A percentile compares a stretch with the other conserved stretches of the same genome.
Evolutionary conservation across 805 yeast genomes (phyloP).

Genomic region (Wickerhamiella slavikovae): DNA sequence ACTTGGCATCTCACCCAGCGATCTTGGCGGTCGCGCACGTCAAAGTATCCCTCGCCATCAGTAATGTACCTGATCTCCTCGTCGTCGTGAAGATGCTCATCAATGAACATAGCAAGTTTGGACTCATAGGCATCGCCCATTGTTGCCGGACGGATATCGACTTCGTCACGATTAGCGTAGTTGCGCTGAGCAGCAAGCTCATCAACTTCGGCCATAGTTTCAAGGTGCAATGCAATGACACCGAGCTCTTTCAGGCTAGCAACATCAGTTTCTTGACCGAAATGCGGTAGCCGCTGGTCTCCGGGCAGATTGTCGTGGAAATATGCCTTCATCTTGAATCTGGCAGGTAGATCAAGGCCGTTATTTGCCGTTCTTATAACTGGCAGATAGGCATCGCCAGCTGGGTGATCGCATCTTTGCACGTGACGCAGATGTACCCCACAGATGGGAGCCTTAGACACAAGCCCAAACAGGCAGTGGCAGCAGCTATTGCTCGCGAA

Average conservation of each 20-base stretch:
- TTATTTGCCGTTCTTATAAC: no score
- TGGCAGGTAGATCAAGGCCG: no score
- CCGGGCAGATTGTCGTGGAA: slow-evolving; percentile 9
- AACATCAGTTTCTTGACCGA: slow-evolving; percentile 32
- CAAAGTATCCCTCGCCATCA: slow-evolving; percentile 86
- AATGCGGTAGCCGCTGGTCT: slow-evolving; percentile 12
- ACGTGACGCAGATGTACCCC: no score
- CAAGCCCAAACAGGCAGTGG: no score
- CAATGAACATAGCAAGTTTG: slow-evolving; percentile 50
- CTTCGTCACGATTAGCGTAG: slow-evolving; percentile 64
- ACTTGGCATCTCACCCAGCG: slow-evolving; percentile 64
- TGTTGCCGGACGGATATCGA: slow-evolving; percentile 36
- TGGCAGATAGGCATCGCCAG: no score
- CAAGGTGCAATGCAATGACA: slow-evolving; percentile 38
- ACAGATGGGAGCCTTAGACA: no score
- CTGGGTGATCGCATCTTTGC: no score
- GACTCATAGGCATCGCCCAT: slow-evolving; percentile 42
- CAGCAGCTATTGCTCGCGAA: slow-evolving; percentile 3
- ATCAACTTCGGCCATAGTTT: slow-evolving; percentile 34
- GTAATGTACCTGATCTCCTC: slow-evolving; percentile 84
- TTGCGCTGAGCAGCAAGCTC: slow-evolving; percentile 43
- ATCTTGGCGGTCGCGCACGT: slow-evolving; percentile 43
- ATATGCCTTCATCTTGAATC: slow-evolving; percentile 9
- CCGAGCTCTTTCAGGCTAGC: slow-evolving; percentile 39
- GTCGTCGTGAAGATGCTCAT: slow-evolving; percentile 87